Evolutionary conservation across 2,329 filamentous ascomycete species (phyloP).

Genomic region (Dactylellina haptotyla): DNA sequence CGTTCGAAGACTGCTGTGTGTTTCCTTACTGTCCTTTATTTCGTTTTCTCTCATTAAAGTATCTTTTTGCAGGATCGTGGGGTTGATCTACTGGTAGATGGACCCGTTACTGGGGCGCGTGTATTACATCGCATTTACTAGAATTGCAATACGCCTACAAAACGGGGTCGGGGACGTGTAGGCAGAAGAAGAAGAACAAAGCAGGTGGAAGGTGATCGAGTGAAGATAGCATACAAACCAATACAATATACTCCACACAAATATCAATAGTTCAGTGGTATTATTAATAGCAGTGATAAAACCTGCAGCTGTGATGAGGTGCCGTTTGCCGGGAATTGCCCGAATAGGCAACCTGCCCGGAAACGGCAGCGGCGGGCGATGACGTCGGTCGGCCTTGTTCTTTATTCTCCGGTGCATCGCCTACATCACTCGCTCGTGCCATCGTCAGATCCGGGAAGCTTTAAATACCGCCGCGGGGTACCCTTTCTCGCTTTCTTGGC

Average conservation of each 20-base stretch:
- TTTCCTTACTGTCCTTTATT: not conserved
- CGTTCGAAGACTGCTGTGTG: not conserved
- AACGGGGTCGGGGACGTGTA: too few relatives aligned
- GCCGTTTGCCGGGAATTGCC: too few relatives aligned
- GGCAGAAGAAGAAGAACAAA: too few relatives aligned
- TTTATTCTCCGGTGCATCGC: not conserved
- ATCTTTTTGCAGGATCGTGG: not conserved
- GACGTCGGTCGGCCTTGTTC: slow-evolving; percentile 34
- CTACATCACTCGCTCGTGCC: not conserved
- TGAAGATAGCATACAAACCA: too few relatives aligned
- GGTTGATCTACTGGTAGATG: slow-evolving; percentile 39
- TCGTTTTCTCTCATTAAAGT: slow-evolving; percentile 1
- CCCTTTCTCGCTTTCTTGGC: too few relatives aligned
- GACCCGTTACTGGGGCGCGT: not conserved
- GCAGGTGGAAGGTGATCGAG: too few relatives aligned
- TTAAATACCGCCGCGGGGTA: slow-evolving; percentile 10
- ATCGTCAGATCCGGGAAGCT: not conserved
- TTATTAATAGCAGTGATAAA: too few relatives aligned
- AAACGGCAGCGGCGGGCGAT: slow-evolving; percentile 37
- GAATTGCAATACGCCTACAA: too few relatives aligned
- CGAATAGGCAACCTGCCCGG: slow-evolving; percentile 33
- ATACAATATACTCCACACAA: too few relatives aligned
- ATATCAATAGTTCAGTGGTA: too few relatives aligned
- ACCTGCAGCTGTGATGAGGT: too few relatives aligned
- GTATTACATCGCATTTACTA: not conserved